These are phyloP conservation scores for Canavalia ensiformis DNA, from an alignment of 306 rosid genomes.

Conservation along the genomic window DNA sequence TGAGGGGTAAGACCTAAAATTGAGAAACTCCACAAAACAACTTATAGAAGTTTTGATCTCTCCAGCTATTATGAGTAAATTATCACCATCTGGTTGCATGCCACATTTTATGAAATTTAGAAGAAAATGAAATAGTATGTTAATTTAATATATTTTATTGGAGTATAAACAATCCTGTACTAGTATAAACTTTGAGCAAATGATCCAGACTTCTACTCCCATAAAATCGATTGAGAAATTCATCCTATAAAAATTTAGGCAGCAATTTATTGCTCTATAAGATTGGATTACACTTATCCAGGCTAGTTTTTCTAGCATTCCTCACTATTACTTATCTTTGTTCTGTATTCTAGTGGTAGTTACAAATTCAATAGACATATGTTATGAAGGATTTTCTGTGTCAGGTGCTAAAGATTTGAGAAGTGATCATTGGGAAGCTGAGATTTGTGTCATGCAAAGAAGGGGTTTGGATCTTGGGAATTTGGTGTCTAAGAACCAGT, in stretches of 20 bases:
- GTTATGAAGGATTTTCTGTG: background rate
- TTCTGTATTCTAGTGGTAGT: background rate
- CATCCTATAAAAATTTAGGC: background rate
- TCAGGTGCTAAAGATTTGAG: background rate
- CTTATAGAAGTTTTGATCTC: background rate
- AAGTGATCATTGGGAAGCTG: background rate
- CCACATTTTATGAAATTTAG: background rate
- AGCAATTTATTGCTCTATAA: background rate
- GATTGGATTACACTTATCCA: background rate
- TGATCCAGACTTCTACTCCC: background rate
- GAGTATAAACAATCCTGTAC: background rate
- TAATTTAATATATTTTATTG: background rate
- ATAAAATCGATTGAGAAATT: background rate
- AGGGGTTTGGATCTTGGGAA: background rate
- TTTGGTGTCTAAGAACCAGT: background rate
- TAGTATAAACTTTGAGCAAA: background rate
- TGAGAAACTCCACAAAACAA: background rate
- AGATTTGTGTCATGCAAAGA: background rate
- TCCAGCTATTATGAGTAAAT: background rate
- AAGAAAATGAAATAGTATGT: background rate
- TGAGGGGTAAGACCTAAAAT: background rate
- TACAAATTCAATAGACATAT: background rate
- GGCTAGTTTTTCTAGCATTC: background rate
- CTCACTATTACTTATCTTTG: background rate
- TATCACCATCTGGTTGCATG: background rate